These are phyloP conservation scores for Penicillium subrubescens DNA, from an alignment of 495 filamentous ascomycete species.

Conservation along the genomic window DNA sequence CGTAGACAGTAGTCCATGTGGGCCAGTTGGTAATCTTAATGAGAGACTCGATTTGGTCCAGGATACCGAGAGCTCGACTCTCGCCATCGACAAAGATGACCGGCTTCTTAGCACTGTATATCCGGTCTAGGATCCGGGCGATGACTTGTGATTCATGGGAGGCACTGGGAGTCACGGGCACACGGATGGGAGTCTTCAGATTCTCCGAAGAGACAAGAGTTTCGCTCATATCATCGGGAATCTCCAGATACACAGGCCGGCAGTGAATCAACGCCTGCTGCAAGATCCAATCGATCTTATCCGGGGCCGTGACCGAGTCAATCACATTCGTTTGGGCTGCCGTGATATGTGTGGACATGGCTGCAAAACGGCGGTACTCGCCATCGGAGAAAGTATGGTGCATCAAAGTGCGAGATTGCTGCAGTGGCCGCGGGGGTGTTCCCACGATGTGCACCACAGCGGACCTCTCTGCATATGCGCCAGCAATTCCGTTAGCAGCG, in stretches of 20 bases:
- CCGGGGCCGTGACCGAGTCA: constrained; percentile 37
- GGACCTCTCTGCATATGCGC: constrained; percentile 72
- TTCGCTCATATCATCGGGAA: constrained; percentile 47
- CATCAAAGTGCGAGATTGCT: constrained; percentile 35
- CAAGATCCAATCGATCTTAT: constrained; percentile 42
- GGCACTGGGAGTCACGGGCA: constrained; percentile 17
- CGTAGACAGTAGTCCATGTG: constrained; percentile 36
- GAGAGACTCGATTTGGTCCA: constrained; percentile 32
- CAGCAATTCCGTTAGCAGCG: constrained; percentile 71
- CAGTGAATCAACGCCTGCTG: constrained; percentile 40
- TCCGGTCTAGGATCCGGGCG: constrained; percentile 27
- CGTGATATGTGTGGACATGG: constrained; percentile 43
- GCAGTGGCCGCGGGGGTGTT: constrained; percentile 33
- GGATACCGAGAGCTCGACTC: constrained; percentile 27
- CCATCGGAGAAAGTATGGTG: constrained; percentile 52
- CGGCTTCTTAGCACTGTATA: constrained; percentile 37
- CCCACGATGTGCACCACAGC: constrained; percentile 85
- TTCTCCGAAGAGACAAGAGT: constrained; percentile 28
- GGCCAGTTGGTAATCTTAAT: constrained; percentile 33
- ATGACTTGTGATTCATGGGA: constrained; percentile 23
- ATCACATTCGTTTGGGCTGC: constrained; percentile 40
- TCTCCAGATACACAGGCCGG: constrained; percentile 47
- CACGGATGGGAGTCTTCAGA: constrained; percentile 20
- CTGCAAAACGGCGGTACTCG: constrained; percentile 39
- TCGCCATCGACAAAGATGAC: constrained; percentile 43